Conservation (phyloP, 2,329 filamentous ascomycete species). For the Chaetothyriales sp. region DNA sequence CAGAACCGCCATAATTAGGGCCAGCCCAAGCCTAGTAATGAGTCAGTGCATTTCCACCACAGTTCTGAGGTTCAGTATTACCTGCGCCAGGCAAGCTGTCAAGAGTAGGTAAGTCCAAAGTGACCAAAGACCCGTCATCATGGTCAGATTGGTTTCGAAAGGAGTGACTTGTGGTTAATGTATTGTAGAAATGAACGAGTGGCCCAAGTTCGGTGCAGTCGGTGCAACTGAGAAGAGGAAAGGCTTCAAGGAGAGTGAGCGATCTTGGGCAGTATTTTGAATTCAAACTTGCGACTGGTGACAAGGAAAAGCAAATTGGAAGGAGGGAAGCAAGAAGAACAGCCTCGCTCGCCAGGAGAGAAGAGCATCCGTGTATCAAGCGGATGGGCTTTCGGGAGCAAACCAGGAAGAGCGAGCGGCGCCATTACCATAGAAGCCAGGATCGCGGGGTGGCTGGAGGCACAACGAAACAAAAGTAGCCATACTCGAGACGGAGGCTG, state of each 20-base stretch:
- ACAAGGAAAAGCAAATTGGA: too few relatives aligned
- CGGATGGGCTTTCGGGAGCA: background rate
- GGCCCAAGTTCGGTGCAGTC: background rate
- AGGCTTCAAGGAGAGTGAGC: background rate
- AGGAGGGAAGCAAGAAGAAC: background rate
- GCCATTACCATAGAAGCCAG: background rate
- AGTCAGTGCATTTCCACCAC: background rate
- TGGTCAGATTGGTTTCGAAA: slow-evolving; percentile 3
- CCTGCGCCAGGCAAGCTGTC: slow-evolving; percentile 18
- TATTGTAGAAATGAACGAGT: background rate
- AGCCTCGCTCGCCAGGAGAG: background rate
- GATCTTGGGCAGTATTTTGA: background rate
- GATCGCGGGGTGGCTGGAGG: background rate
- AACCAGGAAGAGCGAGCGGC: background rate
- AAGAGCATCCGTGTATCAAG: background rate
- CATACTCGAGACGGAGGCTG: background rate
- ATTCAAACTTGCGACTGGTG: background rate
- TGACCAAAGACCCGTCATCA: slow-evolving; percentile 14
- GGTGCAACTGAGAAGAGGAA: background rate
- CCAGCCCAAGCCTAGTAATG: background rate
- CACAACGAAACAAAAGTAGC: background rate
- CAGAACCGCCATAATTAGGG: background rate
- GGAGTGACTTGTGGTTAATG: background rate
- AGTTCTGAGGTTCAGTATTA: slow-evolving; percentile 1
- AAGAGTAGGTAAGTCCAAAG: slow-evolving; percentile 11